Percentiles rank a stretch among this genome's conserved stretches.
phyloP scores from a whole-genome alignment of 169 alveolate genomes.

The Cryptosporidium meleagridis region DNA sequence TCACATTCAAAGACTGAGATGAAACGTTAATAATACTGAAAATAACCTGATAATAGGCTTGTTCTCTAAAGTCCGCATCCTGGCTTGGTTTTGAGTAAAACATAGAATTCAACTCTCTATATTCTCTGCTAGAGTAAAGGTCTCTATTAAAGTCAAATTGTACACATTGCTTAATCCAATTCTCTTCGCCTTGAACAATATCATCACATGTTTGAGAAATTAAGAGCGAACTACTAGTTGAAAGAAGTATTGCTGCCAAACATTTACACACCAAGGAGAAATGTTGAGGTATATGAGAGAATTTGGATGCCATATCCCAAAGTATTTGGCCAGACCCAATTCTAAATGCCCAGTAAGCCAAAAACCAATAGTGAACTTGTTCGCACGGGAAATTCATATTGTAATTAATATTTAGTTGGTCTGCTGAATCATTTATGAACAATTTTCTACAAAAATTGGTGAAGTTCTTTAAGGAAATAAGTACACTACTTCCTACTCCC shows the following conservation, averaged over 20 bases:
- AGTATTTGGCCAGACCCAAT: constrained; percentile 64
- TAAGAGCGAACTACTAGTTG: constrained; percentile 57
- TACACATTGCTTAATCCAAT: constrained; percentile 63
- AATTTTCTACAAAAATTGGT: constrained; percentile 21
- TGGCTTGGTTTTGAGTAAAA: constrained; percentile 34
- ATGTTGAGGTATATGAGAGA: constrained; percentile 29
- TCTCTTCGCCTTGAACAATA: constrained; percentile 17
- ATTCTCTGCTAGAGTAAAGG: constrained; percentile 47
- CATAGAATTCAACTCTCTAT: constrained; percentile 45
- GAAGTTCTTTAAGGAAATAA: constrained; percentile 43
- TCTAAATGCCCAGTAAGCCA: constrained; percentile 74
- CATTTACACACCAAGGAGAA: constrained; percentile 57
- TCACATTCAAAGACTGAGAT: constrained; percentile 22
- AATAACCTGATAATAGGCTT: constrained; percentile 40
- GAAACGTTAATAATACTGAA: constrained; percentile 43
- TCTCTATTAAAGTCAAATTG: constrained; percentile 48
- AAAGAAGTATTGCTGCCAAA: constrained; percentile 41
- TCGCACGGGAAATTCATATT: constrained; percentile 26
- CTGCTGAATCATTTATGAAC: constrained; percentile 6
- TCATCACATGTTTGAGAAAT: constrained; percentile 34
- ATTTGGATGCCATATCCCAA: constrained; percentile 54
- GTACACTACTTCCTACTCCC: constrained; percentile 3
- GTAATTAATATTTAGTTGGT: neutral
- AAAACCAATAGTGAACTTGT: constrained; percentile 54
- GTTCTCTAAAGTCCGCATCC: constrained; percentile 11